Evolutionary conservation across 768 basidiomycete genomes (phyloP).

Genomic region (Dictyophora rubrovolvata): DNA sequence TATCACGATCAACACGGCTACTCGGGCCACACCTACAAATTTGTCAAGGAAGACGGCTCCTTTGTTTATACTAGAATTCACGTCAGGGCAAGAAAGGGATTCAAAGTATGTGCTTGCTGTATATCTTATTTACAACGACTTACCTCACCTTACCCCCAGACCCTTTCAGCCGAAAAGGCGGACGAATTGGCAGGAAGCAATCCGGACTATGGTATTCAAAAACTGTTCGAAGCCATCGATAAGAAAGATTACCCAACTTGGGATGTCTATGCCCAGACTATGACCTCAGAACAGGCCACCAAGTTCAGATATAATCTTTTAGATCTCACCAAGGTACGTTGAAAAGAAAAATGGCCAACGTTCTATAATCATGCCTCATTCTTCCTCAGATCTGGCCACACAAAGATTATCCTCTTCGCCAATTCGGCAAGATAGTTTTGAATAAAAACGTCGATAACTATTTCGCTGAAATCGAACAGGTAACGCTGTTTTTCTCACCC

Average conservation of each 20-base stretch:
- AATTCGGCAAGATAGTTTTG: slow-evolving; percentile 75
- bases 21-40: slow-evolving; percentile 86
- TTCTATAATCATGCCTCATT: slow-evolving; percentile 18
- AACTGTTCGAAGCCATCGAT: slow-evolving; percentile 77
- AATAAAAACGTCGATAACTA: slow-evolving; percentile 76
- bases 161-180: slow-evolving; percentile 60
- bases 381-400: slow-evolving; percentile 70
- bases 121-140: slow-evolving; percentile 1
- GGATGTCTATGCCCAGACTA: slow-evolving; percentile 90
- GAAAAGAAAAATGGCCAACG: not conserved
- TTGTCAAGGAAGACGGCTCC: slow-evolving; percentile 74
- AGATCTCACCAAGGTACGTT: slow-evolving; percentile 64
- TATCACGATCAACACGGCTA: slow-evolving; percentile 85
- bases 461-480: slow-evolving; percentile 94
- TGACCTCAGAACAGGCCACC: slow-evolving; percentile 89
- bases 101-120: slow-evolving; percentile 42
- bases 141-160: slow-evolving; percentile 40
- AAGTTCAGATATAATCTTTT: slow-evolving; percentile 83
- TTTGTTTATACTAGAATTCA: slow-evolving; percentile 87
- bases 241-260: slow-evolving; percentile 71
- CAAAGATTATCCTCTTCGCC: slow-evolving; percentile 75
- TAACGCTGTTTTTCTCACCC: slow-evolving; percentile 30
- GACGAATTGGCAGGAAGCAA: slow-evolving; percentile 57
- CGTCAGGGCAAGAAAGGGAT: slow-evolving; percentile 65
- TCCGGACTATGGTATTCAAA: slow-evolving; percentile 77